phyloP scores from a whole-genome alignment of 2,329 filamentous ascomycete species.

The Alternaria sp. region DNA sequence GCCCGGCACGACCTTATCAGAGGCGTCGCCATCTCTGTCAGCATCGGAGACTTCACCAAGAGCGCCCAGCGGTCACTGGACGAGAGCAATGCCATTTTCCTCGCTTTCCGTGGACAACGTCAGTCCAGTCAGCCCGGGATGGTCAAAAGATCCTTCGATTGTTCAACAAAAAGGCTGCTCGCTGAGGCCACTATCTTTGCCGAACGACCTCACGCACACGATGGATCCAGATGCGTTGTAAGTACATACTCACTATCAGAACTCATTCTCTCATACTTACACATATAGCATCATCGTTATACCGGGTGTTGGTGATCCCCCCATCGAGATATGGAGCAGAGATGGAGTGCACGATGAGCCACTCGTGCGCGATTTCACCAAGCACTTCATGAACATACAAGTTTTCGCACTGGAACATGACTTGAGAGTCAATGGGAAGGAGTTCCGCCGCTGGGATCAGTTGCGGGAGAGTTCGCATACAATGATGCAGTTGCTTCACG shows the following conservation, averaged over 20 bases:
- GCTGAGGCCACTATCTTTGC: background rate
- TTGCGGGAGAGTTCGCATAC: fast-evolving
- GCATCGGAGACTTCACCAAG: background rate
- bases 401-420: background rate
- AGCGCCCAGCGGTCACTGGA: background rate
- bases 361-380: background rate
- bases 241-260: background rate
- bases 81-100: background rate
- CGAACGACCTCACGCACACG: background rate
- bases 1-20: background rate
- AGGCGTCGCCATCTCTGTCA: background rate
- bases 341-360: background rate
- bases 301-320: background rate
- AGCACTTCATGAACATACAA: background rate
- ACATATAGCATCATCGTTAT: background rate
- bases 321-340: background rate
- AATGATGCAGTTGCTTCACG: background rate
- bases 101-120: no score
- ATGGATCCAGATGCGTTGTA: background rate
- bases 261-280: no score
- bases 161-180: background rate
- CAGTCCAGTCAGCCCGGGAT: background rate
- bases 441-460: fast-evolving
- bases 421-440: background rate
- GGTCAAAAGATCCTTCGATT: background rate